Base-by-base conservation (phyloP, 805 yeast species). In the Lachancea quebecensis region DNA sequence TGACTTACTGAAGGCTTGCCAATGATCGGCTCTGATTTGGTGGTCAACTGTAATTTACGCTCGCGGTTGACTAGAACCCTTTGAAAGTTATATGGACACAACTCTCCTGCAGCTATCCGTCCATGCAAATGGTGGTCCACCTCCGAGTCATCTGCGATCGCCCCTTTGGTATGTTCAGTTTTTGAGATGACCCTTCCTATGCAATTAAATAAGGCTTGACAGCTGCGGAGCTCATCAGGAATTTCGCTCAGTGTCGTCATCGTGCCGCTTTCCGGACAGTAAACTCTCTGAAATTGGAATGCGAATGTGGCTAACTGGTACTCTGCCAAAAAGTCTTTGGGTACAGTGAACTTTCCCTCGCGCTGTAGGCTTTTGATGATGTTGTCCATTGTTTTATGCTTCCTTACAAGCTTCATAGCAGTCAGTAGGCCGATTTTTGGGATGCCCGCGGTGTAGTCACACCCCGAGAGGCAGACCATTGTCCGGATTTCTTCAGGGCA, bases 361-460 rank as follows among this genome's bases (percentile, higher is more conserved):
- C 81, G 69, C 45, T 73, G 68, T 45, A 87, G 69, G 17, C 75
- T 74, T 50, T 73, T 61, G 4, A 87, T 49, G 2, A 84, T 75
- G 35, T 77, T 70, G 12, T 81, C 82, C 52, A 82, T 70, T 1
- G 72, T 70, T 17, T 67, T 63, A 54, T 71, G 72, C 45, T 74
- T 70, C 43, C 70, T 69, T 1, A 87, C 80, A 37, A 83, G 60
- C 35, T 67, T 69, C 44, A 84, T 75, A 0, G 97, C 95, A 25
- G 82, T 85, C 38, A 79, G 77, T 9, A 89, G 71, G 0, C 99
- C 99, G 12, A 91, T 72, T 2, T 84, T 82, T 0, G 83, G 76
- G 6, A 93, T 70, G 0, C 99, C 99, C 44, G 79, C 78, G 0
- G 96, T 86, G 58, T 93, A 93, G 63, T 93, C 99, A 66, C 99